Conservation (phyloP, 75 land plant species). For the Cupressus sempervirens region DNA sequence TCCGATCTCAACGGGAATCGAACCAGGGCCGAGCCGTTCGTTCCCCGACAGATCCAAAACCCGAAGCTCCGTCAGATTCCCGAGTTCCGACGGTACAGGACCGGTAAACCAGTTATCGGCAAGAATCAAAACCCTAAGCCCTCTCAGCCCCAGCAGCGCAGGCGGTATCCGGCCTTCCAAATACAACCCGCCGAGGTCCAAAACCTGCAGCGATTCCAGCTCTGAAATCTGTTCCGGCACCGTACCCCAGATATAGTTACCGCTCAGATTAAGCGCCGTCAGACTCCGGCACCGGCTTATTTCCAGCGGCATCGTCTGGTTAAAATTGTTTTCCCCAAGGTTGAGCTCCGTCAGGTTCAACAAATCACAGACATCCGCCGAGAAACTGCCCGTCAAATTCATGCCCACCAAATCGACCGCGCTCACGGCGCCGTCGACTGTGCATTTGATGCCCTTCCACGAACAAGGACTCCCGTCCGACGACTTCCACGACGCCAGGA, state of each 20-base stretch:
- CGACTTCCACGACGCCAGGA: neutral
- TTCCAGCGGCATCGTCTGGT: slow-evolving; percentile 47
- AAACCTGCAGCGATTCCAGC: slow-evolving; percentile 27
- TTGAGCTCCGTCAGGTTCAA: slow-evolving; percentile 25
- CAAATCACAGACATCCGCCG: slow-evolving; percentile 39
- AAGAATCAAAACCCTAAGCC: slow-evolving; percentile 36
- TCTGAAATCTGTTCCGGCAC: slow-evolving; percentile 52
- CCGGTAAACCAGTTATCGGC: slow-evolving; percentile 42
- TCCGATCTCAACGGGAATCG: slow-evolving; percentile 54
- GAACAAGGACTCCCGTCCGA: neutral
- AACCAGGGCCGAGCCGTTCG: slow-evolving; percentile 30
- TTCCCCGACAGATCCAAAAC: slow-evolving; percentile 60
- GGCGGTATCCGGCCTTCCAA: slow-evolving; percentile 63
- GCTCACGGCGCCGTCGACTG: neutral
- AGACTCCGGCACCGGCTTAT: slow-evolving; percentile 37
- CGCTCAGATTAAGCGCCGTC: slow-evolving; percentile 29
- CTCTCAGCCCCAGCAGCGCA: slow-evolving; percentile 21
- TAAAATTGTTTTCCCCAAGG: slow-evolving; percentile 50
- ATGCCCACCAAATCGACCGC: slow-evolving; percentile 29
- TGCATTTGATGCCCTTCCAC: slow-evolving; percentile 5
- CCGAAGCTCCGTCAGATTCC: slow-evolving; percentile 37
- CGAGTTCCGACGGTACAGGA: slow-evolving; percentile 33
- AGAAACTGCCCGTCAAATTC: slow-evolving; percentile 52
- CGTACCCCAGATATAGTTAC: slow-evolving; percentile 54
- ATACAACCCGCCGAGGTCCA: slow-evolving; percentile 47